These are phyloP conservation scores for Exophiala spinifera DNA, from an alignment of 2,329 filamentous ascomycete species.

Conservation along the genomic window DNA sequence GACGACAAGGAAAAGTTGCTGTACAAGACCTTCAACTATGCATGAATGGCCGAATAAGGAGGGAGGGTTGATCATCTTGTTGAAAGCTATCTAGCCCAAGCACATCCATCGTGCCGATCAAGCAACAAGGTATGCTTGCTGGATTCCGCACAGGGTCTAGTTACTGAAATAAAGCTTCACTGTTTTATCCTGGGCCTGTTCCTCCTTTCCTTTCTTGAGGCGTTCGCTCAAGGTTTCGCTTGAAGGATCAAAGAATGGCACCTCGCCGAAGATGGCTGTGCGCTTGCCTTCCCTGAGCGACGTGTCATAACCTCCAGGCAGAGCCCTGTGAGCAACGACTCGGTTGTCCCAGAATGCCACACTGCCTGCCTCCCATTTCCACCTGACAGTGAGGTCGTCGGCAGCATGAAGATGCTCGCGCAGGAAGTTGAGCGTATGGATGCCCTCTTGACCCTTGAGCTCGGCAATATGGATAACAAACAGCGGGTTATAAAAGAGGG, in stretches of 20 bases:
- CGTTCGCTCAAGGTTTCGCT: conserved; percentile 13
- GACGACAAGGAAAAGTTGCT: neutral
- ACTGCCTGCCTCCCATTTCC: conserved; percentile 22
- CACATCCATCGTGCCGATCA: too few species aligned
- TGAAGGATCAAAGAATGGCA: conserved; percentile 12
- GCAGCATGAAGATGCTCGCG: conserved; percentile 27
- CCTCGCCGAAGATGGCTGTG: conserved; percentile 25
- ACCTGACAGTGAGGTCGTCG: conserved; percentile 25
- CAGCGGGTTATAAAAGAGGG: conserved; percentile 28
- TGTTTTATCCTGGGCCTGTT: conserved; percentile 7
- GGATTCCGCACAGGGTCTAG: too few species aligned
- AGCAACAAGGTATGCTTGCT: too few species aligned
- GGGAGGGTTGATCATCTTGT: too few species aligned
- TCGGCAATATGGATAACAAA: conserved; percentile 26
- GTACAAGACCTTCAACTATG: neutral
- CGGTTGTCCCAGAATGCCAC: conserved; percentile 30
- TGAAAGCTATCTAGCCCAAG: too few species aligned
- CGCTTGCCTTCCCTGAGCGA: conserved; percentile 26
- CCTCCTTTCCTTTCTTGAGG: conserved; percentile 1
- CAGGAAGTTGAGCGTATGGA: conserved; percentile 26
- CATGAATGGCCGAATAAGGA: neutral
- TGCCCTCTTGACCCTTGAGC: conserved; percentile 27
- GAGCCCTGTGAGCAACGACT: conserved; percentile 24
- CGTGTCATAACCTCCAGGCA: conserved; percentile 28
- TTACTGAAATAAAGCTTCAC: conserved; percentile 4